These are phyloP conservation scores for Verticillium longisporum DNA, from an alignment of 2,329 filamentous ascomycete genomes.

Conservation along the genomic window DNA sequence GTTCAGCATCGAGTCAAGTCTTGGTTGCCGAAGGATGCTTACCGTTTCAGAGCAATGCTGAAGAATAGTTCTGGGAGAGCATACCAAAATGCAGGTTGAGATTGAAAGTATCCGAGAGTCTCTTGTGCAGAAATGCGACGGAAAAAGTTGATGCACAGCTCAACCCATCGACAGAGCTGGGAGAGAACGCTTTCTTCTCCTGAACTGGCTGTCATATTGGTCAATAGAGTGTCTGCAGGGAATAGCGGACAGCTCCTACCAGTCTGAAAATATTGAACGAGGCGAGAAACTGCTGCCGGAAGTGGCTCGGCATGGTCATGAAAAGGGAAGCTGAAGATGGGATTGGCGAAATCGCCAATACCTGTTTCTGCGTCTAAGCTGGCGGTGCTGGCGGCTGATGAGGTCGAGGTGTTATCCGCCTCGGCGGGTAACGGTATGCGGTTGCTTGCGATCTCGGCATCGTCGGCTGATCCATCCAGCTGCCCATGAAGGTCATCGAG, in stretches of 20 bases:
- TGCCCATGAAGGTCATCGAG: neutral
- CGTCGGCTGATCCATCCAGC: neutral
- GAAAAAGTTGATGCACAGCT: neutral
- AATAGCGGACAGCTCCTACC: neutral
- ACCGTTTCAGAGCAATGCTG: conserved; percentile 20
- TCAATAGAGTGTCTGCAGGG: neutral
- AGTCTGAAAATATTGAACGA: neutral
- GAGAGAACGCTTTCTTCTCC: neutral
- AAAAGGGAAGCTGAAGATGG: neutral
- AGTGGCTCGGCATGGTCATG: neutral
- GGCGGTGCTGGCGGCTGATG: neutral
- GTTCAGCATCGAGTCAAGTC: neutral
- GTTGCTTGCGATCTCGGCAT: neutral
- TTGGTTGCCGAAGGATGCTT: neutral
- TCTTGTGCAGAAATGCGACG: neutral
- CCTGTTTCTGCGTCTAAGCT: neutral
- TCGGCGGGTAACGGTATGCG: neutral
- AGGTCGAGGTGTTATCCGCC: neutral
- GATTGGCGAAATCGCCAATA: neutral
- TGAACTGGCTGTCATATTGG: neutral
- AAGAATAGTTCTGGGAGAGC: conserved; percentile 43
- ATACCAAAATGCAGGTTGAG: conserved; percentile 44
- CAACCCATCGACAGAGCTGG: neutral
- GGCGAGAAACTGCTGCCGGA: neutral
- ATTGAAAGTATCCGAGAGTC: neutral